Base-by-base conservation (phyloP, 768 basidiomycete species). In the Obba rivulosa region DNA sequence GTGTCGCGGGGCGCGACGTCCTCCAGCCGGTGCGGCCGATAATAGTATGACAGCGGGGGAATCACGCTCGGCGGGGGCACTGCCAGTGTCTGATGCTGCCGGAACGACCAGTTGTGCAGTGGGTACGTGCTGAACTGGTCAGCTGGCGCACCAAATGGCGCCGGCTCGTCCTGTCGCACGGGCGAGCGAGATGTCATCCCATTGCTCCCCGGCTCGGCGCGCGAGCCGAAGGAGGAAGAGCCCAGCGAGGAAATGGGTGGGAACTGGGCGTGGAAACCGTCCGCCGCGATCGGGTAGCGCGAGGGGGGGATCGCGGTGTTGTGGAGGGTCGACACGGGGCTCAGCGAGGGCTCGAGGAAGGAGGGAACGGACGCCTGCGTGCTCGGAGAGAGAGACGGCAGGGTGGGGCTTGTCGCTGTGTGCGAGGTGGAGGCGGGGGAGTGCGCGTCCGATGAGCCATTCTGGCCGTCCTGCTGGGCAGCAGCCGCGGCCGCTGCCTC, bases 1-100 rank as follows among this genome's bases (percentile, higher is more conserved):
- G 84, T 86, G 49, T 88, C 85, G 45, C 88, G 76, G 17, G 88
- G 86, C 9, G 90, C 86, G 45, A 93, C 79, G 51, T 87, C 83
- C 60, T 92, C 87, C 40, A 95, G 70, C 28, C 86, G 75, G 59
- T 83, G 84, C 1, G 84, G 77, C n/a, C 83, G 78, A 60, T 82
- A 84, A 62, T 83, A 84, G 60, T 78, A 79, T 0, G 83, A 83
- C 24, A 90, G 75, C n/a, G 86, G 80, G 20, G 76, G 74, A 23
- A 76, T 62, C 44, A 59, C 61, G 18, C 63, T 59, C 14, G 80
- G 80, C 11, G 67, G 55, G 31, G 66, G 67, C 35, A 78, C 66
- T 16, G 74, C 68, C 22, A 74, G 69, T 13, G 70, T 53, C 53
- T 79, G 79, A 48, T 81, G 78, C 51, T 83, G 80, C 55, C 80